Evolutionary conservation across 1,139 yeast species (phyloP), one percentile per base, ranked within the genome.

Genomic region (Blastobotrys illinoisensis): DNA sequence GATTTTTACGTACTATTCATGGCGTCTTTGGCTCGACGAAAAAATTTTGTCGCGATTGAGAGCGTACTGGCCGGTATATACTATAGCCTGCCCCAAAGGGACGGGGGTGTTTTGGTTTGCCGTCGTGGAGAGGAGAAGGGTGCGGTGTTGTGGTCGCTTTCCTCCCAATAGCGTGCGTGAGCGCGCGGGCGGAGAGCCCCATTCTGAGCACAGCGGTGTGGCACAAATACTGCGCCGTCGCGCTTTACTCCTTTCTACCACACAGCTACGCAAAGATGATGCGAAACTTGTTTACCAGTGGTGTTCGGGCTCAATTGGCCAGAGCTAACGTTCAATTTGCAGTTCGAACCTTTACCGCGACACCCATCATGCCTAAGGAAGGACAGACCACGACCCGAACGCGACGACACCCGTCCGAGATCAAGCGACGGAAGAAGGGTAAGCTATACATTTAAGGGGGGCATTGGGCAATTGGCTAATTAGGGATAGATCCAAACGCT

Each of bases 401-500:
- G 14, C 54, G 54, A 44, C 51, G 54, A 48, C 50, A 47, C 48
- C 48, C 32, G 16, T 49, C 47, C 47, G 53, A 36, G 44, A 48
- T 49, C 32, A 20, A 28, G 47, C 63, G 62, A 62, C 62, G 62
- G 64, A 67, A 67, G 67, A 65, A 64, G 68, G 69, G 64, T 61
- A 59, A 48, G 64, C n/a, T n/a, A n/a, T 60, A 21, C 23, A 21
- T 21, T 21, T 21, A 6, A 21, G 23, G 23, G 4, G 23, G 4
- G 23, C 5, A 21, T 4, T 4, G 6, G 16, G 40, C 21, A 26
- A 46, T 32, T 11, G 47, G 13, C 40, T 32, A 32, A 32, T 16
- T 3, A 32, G 16, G 16, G 5, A n/a, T 45, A 75, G 97, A 93
- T 76, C 98, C 98, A 78, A 91, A 91, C 75, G 99, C 99, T 62